phyloP scores from a whole-genome alignment of 2,329 filamentous ascomycete genomes.

The Furcasterigmium sp. region DNA sequence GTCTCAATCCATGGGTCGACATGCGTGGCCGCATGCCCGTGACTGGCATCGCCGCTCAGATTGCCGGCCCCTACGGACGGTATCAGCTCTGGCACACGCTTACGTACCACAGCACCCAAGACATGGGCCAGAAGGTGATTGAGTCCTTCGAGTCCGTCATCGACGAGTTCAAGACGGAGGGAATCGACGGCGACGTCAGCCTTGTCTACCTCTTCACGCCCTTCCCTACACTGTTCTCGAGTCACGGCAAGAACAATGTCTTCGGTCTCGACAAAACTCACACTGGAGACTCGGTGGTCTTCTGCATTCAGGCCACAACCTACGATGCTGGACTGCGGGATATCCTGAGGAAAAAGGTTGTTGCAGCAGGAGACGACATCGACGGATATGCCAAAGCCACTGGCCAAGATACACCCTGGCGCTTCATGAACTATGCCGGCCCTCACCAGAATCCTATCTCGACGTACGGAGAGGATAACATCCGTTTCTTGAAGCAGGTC shows the following conservation, averaged over 20 bases:
- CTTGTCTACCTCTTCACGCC: constrained; percentile 6
- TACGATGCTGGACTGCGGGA: neutral
- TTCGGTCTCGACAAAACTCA: neutral
- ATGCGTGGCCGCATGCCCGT: neutral
- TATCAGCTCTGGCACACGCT: constrained; percentile 3
- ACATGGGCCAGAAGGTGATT: constrained; percentile 1
- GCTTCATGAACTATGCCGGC: constrained; percentile 8
- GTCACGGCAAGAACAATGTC: neutral
- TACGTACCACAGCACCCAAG: neutral
- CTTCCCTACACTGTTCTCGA: constrained; percentile 2
- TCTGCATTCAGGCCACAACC: neutral
- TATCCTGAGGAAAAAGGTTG: neutral
- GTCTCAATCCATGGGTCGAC: neutral
- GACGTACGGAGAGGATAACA: constrained; percentile 4
- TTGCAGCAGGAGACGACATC: neutral
- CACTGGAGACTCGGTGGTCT: neutral
- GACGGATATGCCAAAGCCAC: constrained; percentile 1
- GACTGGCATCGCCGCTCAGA: neutral
- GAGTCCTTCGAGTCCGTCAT: neutral
- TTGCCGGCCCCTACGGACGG: neutral
- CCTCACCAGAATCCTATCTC: constrained; percentile 6
- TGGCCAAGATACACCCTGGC: constrained; percentile 3
- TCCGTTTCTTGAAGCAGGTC: constrained; percentile 1
- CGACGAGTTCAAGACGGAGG: neutral
- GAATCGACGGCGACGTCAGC: neutral